Conservation (phyloP, 2,329 filamentous ascomycete species). For the Ceratocystis smalleyi region DNA sequence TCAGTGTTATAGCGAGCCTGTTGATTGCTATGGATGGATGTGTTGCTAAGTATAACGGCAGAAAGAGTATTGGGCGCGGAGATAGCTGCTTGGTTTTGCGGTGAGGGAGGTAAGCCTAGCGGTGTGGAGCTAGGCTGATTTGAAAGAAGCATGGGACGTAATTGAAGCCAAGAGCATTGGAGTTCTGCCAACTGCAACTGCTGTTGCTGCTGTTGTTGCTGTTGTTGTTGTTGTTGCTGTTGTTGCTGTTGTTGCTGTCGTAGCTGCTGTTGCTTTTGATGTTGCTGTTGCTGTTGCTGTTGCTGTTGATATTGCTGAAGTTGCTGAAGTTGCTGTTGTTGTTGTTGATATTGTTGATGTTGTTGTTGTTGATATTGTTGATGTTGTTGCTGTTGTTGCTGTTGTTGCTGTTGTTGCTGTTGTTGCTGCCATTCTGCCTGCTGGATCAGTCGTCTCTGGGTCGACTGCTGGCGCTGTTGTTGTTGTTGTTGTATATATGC, state of each 20-base stretch:
- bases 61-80: too few relatives aligned
- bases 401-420: neutral
- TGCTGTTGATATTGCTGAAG: too few relatives aligned
- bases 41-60: too few relatives aligned
- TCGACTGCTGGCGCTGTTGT: neutral
- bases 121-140: too few relatives aligned
- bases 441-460: neutral
- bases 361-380: neutral
- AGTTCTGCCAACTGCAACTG: too few relatives aligned
- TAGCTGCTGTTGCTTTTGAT: neutral
- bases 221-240: neutral
- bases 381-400: neutral
- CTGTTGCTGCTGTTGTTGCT: neutral
- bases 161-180: too few relatives aligned
- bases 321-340: neutral
- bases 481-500: neutral
- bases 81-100: too few relatives aligned
- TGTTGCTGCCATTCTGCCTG: neutral
- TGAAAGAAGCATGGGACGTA: too few relatives aligned
- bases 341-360: neutral
- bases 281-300: neutral
- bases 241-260: neutral
- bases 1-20: too few relatives aligned
- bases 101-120: too few relatives aligned
- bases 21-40: too few relatives aligned